phyloP scores from a whole-genome alignment of 192 early-diverging fungal species.

The Linnemannia hyalina region DNA sequence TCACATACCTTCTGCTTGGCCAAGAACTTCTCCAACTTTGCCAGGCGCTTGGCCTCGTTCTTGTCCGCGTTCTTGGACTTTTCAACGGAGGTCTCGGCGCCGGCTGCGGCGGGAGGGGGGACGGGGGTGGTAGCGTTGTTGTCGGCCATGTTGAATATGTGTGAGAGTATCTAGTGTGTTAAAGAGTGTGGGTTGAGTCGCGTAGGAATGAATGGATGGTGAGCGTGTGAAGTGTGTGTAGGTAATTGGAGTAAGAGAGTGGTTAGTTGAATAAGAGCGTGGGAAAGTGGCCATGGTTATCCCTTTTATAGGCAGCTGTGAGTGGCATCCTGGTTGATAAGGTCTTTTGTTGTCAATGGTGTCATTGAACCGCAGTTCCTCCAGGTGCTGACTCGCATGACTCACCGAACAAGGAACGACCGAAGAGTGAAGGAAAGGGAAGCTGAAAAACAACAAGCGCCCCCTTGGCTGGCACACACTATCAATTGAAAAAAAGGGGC shows the following conservation, averaged over 20 bases:
- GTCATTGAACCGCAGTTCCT: not conserved
- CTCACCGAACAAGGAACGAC: constrained; percentile 44
- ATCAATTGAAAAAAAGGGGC: not conserved
- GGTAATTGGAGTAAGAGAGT: not conserved
- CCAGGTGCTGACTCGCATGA: constrained; percentile 16
- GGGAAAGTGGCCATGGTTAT: constrained; percentile 5
- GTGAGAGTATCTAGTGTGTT: constrained; percentile 17
- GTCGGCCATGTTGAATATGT: constrained; percentile 47
- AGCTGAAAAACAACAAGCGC: not conserved
- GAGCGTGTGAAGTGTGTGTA: not conserved
- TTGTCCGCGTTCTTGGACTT: constrained; percentile 89
- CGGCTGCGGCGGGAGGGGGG: constrained; percentile 29
- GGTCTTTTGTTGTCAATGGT: not conserved
- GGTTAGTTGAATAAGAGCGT: not conserved
- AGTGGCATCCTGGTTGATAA: not conserved
- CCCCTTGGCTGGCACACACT: not conserved
- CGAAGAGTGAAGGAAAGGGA: constrained; percentile 1
- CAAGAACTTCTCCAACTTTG: constrained; percentile 93
- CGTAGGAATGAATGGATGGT: not conserved
- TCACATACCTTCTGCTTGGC: constrained; percentile 86
- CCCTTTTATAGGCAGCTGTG: not conserved
- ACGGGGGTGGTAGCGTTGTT: constrained; percentile 37
- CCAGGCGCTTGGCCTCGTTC: constrained; percentile 91
- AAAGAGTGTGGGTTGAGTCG: not conserved
- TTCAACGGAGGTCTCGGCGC: constrained; percentile 22